Conservation (phyloP, 148 eudicot species). For the Arctostaphylos glauca region DNA sequence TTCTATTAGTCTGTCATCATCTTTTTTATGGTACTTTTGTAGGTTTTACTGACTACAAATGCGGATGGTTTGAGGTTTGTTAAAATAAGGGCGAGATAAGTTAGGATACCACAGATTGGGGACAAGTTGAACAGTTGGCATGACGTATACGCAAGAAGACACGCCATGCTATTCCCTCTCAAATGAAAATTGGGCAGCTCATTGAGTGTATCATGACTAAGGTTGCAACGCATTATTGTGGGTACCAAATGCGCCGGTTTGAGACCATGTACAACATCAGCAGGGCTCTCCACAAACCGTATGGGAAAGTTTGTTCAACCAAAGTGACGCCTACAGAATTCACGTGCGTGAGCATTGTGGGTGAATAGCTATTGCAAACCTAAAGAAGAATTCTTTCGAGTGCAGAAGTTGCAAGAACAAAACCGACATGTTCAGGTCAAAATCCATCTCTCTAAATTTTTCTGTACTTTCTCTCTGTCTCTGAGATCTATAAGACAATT, state of each 20-base stretch:
- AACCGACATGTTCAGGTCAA: slow-evolving; percentile 95
- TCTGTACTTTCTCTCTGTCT: background rate
- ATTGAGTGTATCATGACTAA: slow-evolving; percentile 98
- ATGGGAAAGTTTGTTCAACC: slow-evolving; percentile 98
- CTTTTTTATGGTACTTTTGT: slow-evolving; percentile 6
- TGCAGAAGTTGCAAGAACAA: slow-evolving; percentile 97
- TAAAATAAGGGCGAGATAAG: slow-evolving; percentile 93
- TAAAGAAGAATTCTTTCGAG: slow-evolving; percentile 91
- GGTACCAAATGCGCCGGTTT: slow-evolving; percentile 97
- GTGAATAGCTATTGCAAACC: slow-evolving; percentile 83
- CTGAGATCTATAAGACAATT: background rate
- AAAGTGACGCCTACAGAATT: slow-evolving; percentile 92
- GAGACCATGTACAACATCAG: slow-evolving; percentile 79
- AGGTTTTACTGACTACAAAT: slow-evolving; percentile 85
- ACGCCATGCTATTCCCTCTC: slow-evolving; percentile 99
- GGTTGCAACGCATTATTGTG: slow-evolving; percentile 98
- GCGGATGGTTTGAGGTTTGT: slow-evolving; percentile 97
- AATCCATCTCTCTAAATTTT: background rate
- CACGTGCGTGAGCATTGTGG: slow-evolving; percentile 96
- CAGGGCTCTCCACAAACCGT: too few relatives aligned
- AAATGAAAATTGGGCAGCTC: slow-evolving; percentile 98
- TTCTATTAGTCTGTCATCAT: slow-evolving; percentile 4
- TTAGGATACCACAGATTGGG: slow-evolving; percentile 93
- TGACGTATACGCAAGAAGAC: slow-evolving; percentile 98
- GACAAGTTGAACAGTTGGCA: slow-evolving; percentile 93